phyloP scores from a whole-genome alignment of 163 green algal species.

The Volvox carteri region DNA sequence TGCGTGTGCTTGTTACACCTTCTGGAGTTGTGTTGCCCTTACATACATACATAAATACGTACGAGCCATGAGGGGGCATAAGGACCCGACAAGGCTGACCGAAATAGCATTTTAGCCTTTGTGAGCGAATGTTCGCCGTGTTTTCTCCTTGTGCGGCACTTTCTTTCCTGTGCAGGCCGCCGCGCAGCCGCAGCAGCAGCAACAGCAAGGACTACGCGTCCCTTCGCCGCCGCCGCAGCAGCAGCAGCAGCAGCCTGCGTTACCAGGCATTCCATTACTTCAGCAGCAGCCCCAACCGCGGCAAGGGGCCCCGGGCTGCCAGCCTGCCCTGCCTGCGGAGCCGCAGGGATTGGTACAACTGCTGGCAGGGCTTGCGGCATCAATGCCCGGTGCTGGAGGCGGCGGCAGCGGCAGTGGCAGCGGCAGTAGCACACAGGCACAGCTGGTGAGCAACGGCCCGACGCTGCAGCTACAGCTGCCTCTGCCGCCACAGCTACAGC shows the following conservation, averaged over 20 bases:
- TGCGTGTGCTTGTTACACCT: no score
- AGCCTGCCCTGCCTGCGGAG: neutral
- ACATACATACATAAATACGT: no score
- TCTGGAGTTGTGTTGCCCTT: no score
- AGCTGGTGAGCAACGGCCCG: neutral
- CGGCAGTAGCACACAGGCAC: no score
- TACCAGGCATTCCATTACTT: neutral
- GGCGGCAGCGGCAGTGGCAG: no score
- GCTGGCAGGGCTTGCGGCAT: neutral
- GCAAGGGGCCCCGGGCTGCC: neutral
- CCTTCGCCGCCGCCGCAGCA: neutral
- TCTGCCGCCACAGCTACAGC: neutral
- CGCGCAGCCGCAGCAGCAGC: neutral
- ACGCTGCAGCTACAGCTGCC: constrained; percentile 6
- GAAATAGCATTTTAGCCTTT: no score
- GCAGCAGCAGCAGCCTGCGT: neutral
- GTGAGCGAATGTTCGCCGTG: no score
- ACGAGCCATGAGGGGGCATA: no score
- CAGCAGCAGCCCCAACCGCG: neutral
- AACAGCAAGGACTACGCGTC: no score
- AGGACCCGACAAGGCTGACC: no score
- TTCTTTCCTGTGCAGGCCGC: neutral
- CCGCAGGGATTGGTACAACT: neutral
- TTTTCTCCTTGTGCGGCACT: no score
- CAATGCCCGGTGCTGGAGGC: neutral